phyloP scores from a whole-genome alignment of 139 green algal genomes.

The Chlorella sorokiniana region DNA sequence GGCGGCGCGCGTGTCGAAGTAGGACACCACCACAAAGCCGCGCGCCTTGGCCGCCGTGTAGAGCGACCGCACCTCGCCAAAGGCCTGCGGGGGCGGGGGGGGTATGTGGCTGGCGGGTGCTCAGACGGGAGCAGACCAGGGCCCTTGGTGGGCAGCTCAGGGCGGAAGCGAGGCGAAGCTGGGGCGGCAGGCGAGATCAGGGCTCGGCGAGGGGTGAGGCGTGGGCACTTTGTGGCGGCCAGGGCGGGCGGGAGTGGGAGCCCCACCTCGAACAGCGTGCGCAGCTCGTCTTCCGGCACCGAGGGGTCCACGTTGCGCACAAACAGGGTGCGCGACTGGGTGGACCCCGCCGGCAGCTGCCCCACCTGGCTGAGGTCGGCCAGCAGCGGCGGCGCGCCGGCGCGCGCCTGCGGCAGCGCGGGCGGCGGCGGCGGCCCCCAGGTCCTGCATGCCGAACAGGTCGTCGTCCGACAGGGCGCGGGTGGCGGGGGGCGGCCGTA shows the following conservation, averaged over 20 bases:
- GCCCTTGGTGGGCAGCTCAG: not conserved
- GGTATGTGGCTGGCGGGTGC: not conserved
- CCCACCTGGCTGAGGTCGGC: slow-evolving; percentile 25
- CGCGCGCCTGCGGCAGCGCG: not conserved
- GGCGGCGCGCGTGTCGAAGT: slow-evolving; percentile 88
- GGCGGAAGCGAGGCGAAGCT: not conserved
- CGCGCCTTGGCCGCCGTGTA: slow-evolving; percentile 80
- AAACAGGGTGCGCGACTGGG: slow-evolving; percentile 80
- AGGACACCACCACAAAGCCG: slow-evolving; percentile 90
- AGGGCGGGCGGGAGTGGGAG: not conserved
- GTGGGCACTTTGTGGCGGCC: not conserved
- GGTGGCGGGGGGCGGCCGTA: not conserved
- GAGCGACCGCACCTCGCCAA: slow-evolving; percentile 83
- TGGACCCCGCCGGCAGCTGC: slow-evolving; percentile 55
- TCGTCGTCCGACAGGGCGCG: slow-evolving; percentile 28
- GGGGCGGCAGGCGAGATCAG: not conserved
- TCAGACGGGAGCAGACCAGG: not conserved
- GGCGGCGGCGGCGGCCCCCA: not conserved
- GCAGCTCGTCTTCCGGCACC: slow-evolving; percentile 64
- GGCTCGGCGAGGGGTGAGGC: too few species aligned
- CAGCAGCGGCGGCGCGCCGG: not conserved
- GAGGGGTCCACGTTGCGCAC: slow-evolving; percentile 68
- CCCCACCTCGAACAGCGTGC: slow-evolving; percentile 58
- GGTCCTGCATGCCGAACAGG: slow-evolving; percentile 26
- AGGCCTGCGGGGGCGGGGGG: slow-evolving; percentile 56